A percentile compares a stretch with the other conserved stretches of the same genome.
phyloP scores from a whole-genome alignment of 2,329 filamentous ascomycete species.

The Monosporascus cannonballus region DNA sequence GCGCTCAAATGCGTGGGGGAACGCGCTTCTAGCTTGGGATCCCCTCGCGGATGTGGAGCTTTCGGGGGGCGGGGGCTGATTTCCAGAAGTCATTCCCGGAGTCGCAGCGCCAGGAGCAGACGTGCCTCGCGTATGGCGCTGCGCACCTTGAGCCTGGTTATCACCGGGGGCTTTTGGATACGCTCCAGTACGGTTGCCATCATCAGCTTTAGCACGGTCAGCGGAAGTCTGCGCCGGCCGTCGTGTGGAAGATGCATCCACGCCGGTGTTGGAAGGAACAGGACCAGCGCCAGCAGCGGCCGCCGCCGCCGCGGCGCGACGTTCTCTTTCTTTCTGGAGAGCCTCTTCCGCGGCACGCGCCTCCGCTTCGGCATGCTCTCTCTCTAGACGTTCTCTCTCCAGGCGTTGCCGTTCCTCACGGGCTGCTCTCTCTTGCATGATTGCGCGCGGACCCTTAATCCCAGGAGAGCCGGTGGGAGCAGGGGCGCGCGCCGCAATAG shows the following conservation, averaged over 20 bases:
- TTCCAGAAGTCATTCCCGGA: conserved; percentile 16
- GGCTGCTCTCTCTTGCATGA: conserved; percentile 81
- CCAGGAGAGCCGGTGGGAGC: conserved; percentile 54
- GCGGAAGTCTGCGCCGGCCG: conserved; percentile 14
- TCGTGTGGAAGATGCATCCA: conserved; percentile 13
- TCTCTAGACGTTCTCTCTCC: conserved; percentile 46
- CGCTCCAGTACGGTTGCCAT: conserved; percentile 9
- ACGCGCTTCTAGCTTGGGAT: conserved; percentile 55
- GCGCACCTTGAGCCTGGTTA: conserved; percentile 16
- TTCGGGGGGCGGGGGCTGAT: conserved; percentile 27
- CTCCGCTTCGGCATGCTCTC: conserved; percentile 53
- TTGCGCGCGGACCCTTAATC: conserved; percentile 79
- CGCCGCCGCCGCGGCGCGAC: conserved; percentile 52
- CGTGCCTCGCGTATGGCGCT: conserved; percentile 18
- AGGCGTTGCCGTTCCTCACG: conserved; percentile 67
- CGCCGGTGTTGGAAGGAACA: conserved; percentile 3
- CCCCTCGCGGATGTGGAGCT: conserved; percentile 16
- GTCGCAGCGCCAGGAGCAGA: conserved; percentile 10
- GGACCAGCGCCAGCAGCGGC: conserved; percentile 33
- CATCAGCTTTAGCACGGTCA: conserved; percentile 16
- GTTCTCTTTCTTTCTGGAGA: conserved; percentile 52
- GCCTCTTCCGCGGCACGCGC: conserved; percentile 48
- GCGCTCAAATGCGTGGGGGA: conserved; percentile 94
- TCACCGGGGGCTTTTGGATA: conserved; percentile 11
- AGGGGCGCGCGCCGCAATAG: conserved; percentile 42